Evolutionary conservation across 2,329 filamentous ascomycete species (phyloP), one percentile per base, ranked within the genome.

Genomic region (Colletotrichum kahawae): DNA sequence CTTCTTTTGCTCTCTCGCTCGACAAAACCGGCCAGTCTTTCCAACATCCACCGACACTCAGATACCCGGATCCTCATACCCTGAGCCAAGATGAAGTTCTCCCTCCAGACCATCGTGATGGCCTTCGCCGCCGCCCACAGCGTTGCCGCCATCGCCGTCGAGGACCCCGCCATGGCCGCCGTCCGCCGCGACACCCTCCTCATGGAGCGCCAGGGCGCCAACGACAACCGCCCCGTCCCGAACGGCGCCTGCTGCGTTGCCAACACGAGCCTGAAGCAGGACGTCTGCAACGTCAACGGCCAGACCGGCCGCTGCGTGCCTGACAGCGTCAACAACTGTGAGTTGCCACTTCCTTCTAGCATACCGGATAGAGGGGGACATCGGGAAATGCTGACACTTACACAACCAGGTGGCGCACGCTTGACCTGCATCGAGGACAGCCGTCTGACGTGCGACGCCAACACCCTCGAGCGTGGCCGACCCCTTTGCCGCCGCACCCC

Each of bases 251-350:
- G 83, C 81, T 85, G 83, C 77, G 79, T 83, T 18, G 79, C 81
- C 75, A 81, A 81, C 75, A 82, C 79, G 6, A 82, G 75, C 74
- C 75, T 84, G 57, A 85, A 85, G 82, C 81, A 85, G 77, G 83
- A 85, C 76, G 76, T 82, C 66, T 85, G 83, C 81, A 79, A 62
- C 27, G 78, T 80, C 70, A 82, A 82, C 76, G 83, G 83, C 70
- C 76, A 81, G 76, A 54, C 73, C 10, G 83, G 83, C 24, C 80
- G 80, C 43, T 84, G 83, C 75, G 82, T 85, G 3, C 83, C 83
- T 34, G 81, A 76, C 14, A 79, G 78, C n/a, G 77, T 81, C n/a
- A 82, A 83, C 78, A 79, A 80, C 74, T 85, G 83, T 84, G 74
- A 77, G 82, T 78, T 7, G 12, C 7, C 21, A 34, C 60, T 24